Conservation (phyloP, 2,329 filamentous ascomycete species). For the Chaetomium sp. region DNA sequence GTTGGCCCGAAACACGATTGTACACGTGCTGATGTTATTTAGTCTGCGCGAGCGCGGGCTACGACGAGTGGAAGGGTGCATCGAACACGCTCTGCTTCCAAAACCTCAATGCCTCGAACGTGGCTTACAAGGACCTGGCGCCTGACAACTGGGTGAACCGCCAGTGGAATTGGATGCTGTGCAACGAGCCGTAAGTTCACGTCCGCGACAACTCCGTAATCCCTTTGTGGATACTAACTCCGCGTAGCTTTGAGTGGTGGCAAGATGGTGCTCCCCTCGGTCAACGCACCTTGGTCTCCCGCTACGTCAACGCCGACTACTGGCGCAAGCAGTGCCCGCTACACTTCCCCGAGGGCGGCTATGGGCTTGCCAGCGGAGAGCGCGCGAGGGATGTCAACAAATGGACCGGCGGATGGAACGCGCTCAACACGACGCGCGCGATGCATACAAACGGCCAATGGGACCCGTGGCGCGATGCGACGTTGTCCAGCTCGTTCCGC, state of each 20-base stretch:
- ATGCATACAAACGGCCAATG: slow-evolving; percentile 36
- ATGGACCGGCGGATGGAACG: slow-evolving; percentile 37
- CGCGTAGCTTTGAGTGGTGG: slow-evolving; percentile 32
- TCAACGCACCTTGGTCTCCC: slow-evolving; percentile 36
- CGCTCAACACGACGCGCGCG: slow-evolving; percentile 34
- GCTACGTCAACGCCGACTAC: slow-evolving; percentile 31
- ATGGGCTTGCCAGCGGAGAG: slow-evolving; percentile 29
- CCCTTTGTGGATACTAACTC: not conserved
- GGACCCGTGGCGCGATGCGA: slow-evolving; percentile 37
- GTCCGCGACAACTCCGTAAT: not conserved
- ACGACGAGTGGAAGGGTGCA: slow-evolving; percentile 38
- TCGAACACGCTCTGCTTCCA: slow-evolving; percentile 42
- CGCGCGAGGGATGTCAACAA: slow-evolving; percentile 30
- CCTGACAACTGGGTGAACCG: slow-evolving; percentile 39
- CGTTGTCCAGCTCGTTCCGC: slow-evolving; percentile 32
- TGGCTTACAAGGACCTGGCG: slow-evolving; percentile 32
- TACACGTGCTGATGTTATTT: not conserved
- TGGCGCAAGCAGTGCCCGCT: slow-evolving; percentile 40
- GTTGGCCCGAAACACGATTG: not conserved
- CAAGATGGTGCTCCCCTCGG: slow-evolving; percentile 40
- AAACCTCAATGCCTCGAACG: slow-evolving; percentile 40
- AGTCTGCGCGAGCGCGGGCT: slow-evolving; percentile 35
- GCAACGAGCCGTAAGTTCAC: slow-evolving; percentile 38
- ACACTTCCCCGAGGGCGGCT: slow-evolving; percentile 36
- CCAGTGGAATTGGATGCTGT: slow-evolving; percentile 51